A percentile compares a stretch with the other conserved stretches of the same genome.
phyloP scores from a whole-genome alignment of 2,329 filamentous ascomycete species.

The Aureobasidium sp. region DNA sequence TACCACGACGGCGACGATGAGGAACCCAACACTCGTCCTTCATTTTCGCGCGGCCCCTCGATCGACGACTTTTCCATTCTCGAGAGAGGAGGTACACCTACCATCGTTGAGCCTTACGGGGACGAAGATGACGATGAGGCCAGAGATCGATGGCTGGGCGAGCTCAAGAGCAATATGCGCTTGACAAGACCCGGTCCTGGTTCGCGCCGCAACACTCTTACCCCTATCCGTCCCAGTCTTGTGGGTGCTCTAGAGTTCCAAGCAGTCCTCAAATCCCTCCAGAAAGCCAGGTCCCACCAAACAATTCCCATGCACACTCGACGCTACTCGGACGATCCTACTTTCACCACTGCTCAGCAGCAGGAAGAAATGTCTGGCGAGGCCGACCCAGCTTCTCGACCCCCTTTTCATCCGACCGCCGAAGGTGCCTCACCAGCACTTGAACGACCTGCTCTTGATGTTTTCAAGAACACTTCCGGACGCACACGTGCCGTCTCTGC shows the following conservation, averaged over 20 bases:
- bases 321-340: slow-evolving; percentile 58
- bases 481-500: slow-evolving; percentile 48
- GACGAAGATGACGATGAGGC: slow-evolving; percentile 57
- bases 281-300: slow-evolving; percentile 69
- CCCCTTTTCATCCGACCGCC: slow-evolving; percentile 22
- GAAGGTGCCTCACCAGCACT: neutral
- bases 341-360: slow-evolving; percentile 36
- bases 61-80: slow-evolving; percentile 55
- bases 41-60: slow-evolving; percentile 39
- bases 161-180: slow-evolving; percentile 90
- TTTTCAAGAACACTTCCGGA: slow-evolving; percentile 19
- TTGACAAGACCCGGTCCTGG: slow-evolving; percentile 59
- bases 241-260: slow-evolving; percentile 91
- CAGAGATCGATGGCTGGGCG: slow-evolving; percentile 57
- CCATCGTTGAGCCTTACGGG: slow-evolving; percentile 45
- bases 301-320: slow-evolving; percentile 60
- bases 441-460: slow-evolving; percentile 17
- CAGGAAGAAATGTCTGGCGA: slow-evolving; percentile 38
- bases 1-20: slow-evolving; percentile 46
- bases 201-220: slow-evolving; percentile 64
- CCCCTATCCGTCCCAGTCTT: slow-evolving; percentile 82
- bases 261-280: slow-evolving; percentile 77
- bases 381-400: slow-evolving; percentile 38
- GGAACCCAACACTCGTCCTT: slow-evolving; percentile 29
- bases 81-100: slow-evolving; percentile 42